Percentiles rank a stretch among this genome's conserved stretches.
phyloP scores from a whole-genome alignment of 495 filamentous ascomycete species.

The Viridothelium virens region DNA sequence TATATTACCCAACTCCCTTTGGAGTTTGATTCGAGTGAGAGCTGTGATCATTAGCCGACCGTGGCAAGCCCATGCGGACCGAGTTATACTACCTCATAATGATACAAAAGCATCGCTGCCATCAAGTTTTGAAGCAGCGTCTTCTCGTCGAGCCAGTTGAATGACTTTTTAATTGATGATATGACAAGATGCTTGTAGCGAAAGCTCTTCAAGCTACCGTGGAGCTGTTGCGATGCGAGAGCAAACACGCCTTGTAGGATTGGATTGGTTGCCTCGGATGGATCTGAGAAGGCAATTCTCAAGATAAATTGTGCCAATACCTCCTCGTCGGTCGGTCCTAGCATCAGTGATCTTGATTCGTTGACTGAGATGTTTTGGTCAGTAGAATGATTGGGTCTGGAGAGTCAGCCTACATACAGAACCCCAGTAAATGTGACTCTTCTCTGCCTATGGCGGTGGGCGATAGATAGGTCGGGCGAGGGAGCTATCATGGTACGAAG shows the following conservation, averaged over 20 bases:
- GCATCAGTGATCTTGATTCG: constrained; percentile 25
- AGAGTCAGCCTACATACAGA: constrained; percentile 19
- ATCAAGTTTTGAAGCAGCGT: constrained; percentile 24
- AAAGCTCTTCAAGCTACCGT: constrained; percentile 23
- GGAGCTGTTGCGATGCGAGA: constrained; percentile 24
- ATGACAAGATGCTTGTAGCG: constrained; percentile 23
- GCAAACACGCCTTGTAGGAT: constrained; percentile 23
- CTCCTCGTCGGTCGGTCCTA: constrained; percentile 24
- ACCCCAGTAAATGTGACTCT: constrained; percentile 22
- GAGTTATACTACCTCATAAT: constrained; percentile 22
- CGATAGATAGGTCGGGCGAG: constrained; percentile 21
- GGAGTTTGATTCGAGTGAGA: constrained; percentile 22
- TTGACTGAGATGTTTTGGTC: constrained; percentile 20
- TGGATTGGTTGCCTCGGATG: constrained; percentile 22
- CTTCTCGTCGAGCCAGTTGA: constrained; percentile 22
- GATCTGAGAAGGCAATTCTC: constrained; percentile 25
- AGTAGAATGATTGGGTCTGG: constrained; percentile 13
- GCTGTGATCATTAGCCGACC: constrained; percentile 16
- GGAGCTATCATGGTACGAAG: constrained; percentile 22
- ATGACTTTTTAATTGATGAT: constrained; percentile 20
- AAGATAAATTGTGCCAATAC: constrained; percentile 23
- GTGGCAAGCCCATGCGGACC: constrained; percentile 2
- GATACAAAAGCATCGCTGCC: constrained; percentile 26
- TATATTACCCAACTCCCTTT: constrained; percentile 22
- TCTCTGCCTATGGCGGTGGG: constrained; percentile 18